A percentile compares a stretch with the other conserved stretches of the same genome.
phyloP scores from a whole-genome alignment of 176 grass and related monocot species.

The Phoenix dactylifera region DNA sequence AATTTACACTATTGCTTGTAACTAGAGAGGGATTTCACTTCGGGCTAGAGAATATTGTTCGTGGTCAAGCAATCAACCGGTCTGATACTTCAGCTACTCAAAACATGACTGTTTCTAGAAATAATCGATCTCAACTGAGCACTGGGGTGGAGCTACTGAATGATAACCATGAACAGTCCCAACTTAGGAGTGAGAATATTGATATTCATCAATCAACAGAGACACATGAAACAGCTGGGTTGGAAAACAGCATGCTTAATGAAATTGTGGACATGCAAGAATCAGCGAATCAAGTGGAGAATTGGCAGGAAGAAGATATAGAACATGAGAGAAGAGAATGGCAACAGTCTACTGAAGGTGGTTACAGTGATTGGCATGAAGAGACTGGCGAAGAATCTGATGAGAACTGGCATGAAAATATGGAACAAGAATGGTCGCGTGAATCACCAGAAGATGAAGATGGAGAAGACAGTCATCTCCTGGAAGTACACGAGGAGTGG shows the following conservation, averaged over 20 bases:
- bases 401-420: conserved; percentile 10
- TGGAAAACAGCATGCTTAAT: conserved; percentile 13
- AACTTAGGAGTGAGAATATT: conserved; percentile 19
- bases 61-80: conserved; percentile 40
- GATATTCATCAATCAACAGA: conserved; percentile 4
- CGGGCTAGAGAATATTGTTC: conserved; percentile 57
- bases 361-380: conserved; percentile 4
- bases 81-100: conserved; percentile 32
- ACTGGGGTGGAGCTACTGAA: neutral
- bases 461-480: conserved; percentile 1
- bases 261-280: conserved; percentile 26
- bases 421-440: conserved; percentile 1
- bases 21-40: conserved; percentile 28
- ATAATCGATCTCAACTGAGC: conserved; percentile 34
- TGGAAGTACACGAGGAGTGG: conserved; percentile 9
- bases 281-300: conserved; percentile 25
- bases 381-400: conserved; percentile 4
- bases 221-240: neutral
- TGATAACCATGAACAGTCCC: conserved; percentile 26
- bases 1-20: neutral
- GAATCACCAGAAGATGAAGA: conserved; percentile 6
- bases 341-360: conserved; percentile 30
- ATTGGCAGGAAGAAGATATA: conserved; percentile 24
- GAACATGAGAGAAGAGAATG: conserved; percentile 22
- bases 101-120: conserved; percentile 28